phyloP scores from a whole-genome alignment of 176 grass and related monocot species.

The Hordeum marinum region DNA sequence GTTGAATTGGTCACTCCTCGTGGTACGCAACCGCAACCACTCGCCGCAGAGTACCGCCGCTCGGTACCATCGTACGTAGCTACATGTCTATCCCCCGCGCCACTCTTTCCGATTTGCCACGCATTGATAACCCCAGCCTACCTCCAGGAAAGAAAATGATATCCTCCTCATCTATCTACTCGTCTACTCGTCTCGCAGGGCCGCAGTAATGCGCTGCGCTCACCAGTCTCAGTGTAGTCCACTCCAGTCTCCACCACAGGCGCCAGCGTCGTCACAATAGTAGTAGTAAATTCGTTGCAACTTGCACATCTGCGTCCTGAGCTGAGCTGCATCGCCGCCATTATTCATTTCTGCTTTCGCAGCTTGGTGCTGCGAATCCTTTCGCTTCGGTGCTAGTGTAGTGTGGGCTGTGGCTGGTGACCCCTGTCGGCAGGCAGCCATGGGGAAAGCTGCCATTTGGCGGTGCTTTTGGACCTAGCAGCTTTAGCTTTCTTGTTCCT shows the following conservation, averaged over 20 bases:
- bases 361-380: neutral
- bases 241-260: neutral
- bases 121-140: neutral
- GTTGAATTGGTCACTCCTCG: neutral
- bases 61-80: neutral
- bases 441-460: neutral
- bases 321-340: neutral
- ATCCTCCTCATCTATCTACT: neutral
- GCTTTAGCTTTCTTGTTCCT: neutral
- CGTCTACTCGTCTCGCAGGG: neutral
- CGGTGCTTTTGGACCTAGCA: neutral
- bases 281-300: no score
- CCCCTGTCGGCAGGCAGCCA: neutral
- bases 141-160: neutral
- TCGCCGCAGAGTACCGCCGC: no score
- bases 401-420: neutral
- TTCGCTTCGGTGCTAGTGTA: neutral
- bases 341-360: neutral
- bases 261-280: no score
- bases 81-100: no score
- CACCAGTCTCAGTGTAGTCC: neutral
- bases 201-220: neutral
- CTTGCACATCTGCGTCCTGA: neutral
- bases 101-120: neutral
- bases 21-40: neutral